phyloP scores from a whole-genome alignment of 148 eudicot species.

The Rheum nobile region DNA sequence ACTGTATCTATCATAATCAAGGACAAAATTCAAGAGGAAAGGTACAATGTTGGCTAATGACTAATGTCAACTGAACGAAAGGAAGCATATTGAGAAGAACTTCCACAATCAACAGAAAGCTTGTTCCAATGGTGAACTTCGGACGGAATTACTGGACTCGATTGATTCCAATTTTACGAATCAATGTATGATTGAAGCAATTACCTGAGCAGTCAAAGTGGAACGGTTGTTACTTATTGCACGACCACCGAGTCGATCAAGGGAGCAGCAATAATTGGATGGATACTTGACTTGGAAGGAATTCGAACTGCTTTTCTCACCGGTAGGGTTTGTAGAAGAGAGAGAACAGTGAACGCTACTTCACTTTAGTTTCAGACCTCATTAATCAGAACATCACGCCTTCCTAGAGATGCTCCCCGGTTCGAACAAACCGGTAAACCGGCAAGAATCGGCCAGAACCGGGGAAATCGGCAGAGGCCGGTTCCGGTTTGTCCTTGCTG shows the following conservation, averaged over 20 bases:
- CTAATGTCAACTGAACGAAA: too few species aligned
- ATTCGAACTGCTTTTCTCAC: not conserved
- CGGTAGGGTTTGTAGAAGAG: conserved; percentile 2
- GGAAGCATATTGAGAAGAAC: not conserved
- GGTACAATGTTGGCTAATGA: too few species aligned
- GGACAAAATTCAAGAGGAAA: not conserved
- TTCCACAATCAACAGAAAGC: not conserved
- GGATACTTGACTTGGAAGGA: too few species aligned
- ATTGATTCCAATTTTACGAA: not conserved
- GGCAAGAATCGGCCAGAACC: too few species aligned
- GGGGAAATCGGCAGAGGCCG: too few species aligned
- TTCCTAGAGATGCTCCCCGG: not conserved
- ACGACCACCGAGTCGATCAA: not conserved
- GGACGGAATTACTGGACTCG: not conserved
- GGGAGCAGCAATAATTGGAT: not conserved
- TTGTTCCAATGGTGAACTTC: not conserved
- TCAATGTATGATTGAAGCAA: not conserved
- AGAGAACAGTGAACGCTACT: conserved; percentile 2
- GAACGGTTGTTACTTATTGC: not conserved
- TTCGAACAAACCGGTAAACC: too few species aligned
- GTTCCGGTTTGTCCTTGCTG: too few species aligned
- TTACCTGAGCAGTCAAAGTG: not conserved
- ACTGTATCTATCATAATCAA: not conserved
- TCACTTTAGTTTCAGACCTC: not conserved
- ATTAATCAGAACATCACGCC: not conserved